phyloP scores from a whole-genome alignment of 306 rosid genomes.

The Oxytropis ochrocephala region DNA sequence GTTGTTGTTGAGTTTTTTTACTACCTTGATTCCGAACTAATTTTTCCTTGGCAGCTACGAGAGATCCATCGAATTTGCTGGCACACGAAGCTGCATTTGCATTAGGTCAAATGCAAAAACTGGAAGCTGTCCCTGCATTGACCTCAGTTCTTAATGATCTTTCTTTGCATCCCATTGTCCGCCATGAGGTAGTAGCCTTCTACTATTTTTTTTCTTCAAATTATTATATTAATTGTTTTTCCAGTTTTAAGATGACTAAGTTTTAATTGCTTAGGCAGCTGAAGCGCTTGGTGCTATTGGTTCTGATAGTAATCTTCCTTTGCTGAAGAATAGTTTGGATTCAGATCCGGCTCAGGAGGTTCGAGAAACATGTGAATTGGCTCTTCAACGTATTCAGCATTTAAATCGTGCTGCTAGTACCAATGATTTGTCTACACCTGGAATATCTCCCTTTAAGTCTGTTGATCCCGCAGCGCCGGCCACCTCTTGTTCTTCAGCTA shows the following conservation, averaged over 20 bases:
- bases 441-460: slow-evolving; percentile 70
- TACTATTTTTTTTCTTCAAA: not conserved
- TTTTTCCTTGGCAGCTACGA: slow-evolving; percentile 48
- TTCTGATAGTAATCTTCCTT: slow-evolving; percentile 49
- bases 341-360: slow-evolving; percentile 93
- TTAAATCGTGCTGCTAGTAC: slow-evolving; percentile 35
- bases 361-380: slow-evolving; percentile 90
- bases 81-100: slow-evolving; percentile 99
- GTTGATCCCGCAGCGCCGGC: slow-evolving; percentile 96
- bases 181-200: slow-evolving; percentile 85
- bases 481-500: slow-evolving; percentile 49
- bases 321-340: slow-evolving; percentile 55
- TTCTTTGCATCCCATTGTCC: slow-evolving; percentile 91
- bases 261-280: slow-evolving; percentile 62
- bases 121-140: slow-evolving; percentile 74
- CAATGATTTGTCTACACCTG: slow-evolving; percentile 25
- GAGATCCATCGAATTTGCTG: slow-evolving; percentile 84
- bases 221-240: not conserved
- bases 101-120: slow-evolving; percentile 96
- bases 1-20: too few species aligned
- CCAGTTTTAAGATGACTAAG: not conserved
- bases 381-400: slow-evolving; percentile 71
- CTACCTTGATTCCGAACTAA: not conserved
- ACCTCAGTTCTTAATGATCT: slow-evolving; percentile 57
- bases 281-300: slow-evolving; percentile 99